Evolutionary conservation across 352 stramenopile species (phyloP).

Genomic region (Phytophthora melonis): DNA sequence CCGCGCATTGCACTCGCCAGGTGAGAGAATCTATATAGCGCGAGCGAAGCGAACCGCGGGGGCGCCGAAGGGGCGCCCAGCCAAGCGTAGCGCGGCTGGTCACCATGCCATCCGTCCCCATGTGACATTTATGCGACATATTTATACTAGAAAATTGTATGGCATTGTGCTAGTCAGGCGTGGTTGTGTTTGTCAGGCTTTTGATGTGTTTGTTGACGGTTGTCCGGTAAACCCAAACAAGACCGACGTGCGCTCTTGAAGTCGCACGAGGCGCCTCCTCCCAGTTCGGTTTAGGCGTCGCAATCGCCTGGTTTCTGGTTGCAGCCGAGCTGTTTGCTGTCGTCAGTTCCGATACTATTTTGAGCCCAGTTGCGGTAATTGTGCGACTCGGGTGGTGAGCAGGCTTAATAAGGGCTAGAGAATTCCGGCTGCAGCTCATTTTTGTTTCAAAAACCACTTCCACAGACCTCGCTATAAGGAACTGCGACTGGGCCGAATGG

Average conservation of each 20-base stretch:
- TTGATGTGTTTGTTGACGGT: too few species aligned
- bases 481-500: conserved; percentile 1
- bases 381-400: not conserved
- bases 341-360: not conserved
- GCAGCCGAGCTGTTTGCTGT: not conserved
- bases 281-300: not conserved
- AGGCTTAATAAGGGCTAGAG: not conserved
- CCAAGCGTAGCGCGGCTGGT: too few species aligned
- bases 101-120: too few species aligned
- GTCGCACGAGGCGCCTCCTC: not conserved
- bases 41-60: too few species aligned
- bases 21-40: too few species aligned
- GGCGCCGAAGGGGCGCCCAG: too few species aligned
- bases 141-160: too few species aligned
- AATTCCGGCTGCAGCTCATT: conserved; percentile 1
- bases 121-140: too few species aligned
- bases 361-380: not conserved
- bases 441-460: conserved; percentile 4
- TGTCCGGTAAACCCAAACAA: not conserved
- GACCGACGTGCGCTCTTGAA: not conserved
- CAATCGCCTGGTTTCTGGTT: not conserved
- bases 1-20: too few species aligned
- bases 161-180: too few species aligned
- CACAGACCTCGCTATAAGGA: not conserved
- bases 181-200: too few species aligned